phyloP scores from a whole-genome alignment of 2,329 filamentous ascomycete genomes.

The Xylariaceae sp. region DNA sequence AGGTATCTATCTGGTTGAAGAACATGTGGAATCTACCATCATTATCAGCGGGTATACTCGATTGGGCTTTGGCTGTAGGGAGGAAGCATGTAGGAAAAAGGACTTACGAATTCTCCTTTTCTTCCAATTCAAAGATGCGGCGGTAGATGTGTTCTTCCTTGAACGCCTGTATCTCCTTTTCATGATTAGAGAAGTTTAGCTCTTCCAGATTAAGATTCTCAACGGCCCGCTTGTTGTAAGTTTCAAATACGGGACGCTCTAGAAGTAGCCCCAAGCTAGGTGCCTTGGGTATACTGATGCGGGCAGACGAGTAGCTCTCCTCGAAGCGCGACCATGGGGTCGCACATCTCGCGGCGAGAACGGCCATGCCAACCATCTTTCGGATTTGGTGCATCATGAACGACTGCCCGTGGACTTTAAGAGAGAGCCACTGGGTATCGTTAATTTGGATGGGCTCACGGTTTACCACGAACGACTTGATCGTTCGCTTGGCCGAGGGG shows the following conservation, averaged over 20 bases:
- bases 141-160: conserved; percentile 93
- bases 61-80: not conserved
- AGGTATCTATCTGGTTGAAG: conserved; percentile 81
- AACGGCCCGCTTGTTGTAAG: conserved; percentile 79
- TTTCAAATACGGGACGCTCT: conserved; percentile 89
- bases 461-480: conserved; percentile 89
- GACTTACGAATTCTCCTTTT: conserved; percentile 83
- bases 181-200: conserved; percentile 80
- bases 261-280: conserved; percentile 87
- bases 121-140: conserved; percentile 88
- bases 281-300: conserved; percentile 91
- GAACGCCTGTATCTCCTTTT: conserved; percentile 83
- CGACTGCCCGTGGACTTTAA: conserved; percentile 96
- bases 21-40: conserved; percentile 72
- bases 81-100: not conserved
- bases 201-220: conserved; percentile 68
- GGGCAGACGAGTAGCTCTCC: conserved; percentile 74
- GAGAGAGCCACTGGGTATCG: conserved; percentile 91
- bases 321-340: conserved; percentile 73
- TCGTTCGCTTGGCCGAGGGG: conserved; percentile 84
- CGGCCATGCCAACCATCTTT: conserved; percentile 96
- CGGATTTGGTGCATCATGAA: conserved; percentile 99
- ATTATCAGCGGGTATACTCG: conserved; percentile 27
- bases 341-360: conserved; percentile 83
- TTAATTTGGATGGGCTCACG: conserved; percentile 80